phyloP scores from a whole-genome alignment of 495 filamentous ascomycete genomes.

The Hypoxylon perforatum region DNA sequence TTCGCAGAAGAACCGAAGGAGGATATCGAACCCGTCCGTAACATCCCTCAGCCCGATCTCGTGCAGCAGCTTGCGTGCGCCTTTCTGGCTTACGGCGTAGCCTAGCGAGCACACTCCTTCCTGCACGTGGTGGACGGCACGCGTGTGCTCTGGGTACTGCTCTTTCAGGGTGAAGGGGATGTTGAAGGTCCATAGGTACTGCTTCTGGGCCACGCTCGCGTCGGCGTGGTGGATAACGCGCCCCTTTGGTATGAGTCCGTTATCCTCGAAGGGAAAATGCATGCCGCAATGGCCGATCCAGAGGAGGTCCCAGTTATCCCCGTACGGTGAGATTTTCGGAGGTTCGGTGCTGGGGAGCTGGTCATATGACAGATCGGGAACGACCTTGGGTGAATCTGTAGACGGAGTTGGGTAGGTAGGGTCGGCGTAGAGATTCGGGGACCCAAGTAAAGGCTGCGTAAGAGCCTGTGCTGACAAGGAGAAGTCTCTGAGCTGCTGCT shows the following conservation, averaged over 20 bases:
- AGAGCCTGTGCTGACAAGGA: slow-evolving; percentile 54
- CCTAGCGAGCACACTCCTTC: slow-evolving; percentile 43
- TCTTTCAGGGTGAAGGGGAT: slow-evolving; percentile 37
- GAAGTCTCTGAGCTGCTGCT: slow-evolving; percentile 60
- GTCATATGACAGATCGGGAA: slow-evolving; percentile 25
- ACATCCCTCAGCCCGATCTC: slow-evolving; percentile 39
- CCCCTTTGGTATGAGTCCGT: slow-evolving; percentile 35
- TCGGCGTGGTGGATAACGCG: slow-evolving; percentile 38
- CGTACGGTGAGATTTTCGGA: slow-evolving; percentile 61
- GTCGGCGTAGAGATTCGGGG: slow-evolving; percentile 21
- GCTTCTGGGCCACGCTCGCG: slow-evolving; percentile 16
- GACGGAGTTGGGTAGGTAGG: slow-evolving; percentile 29
- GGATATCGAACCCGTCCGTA: slow-evolving; percentile 31
- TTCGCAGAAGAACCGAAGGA: slow-evolving; percentile 43
- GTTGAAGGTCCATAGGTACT: slow-evolving; percentile 42
- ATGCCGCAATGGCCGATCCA: slow-evolving; percentile 66
- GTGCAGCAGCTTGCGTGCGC: slow-evolving; percentile 35
- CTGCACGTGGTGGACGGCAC: slow-evolving; percentile 47
- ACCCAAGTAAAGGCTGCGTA: slow-evolving; percentile 34
- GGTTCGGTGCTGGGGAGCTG: slow-evolving; percentile 45
- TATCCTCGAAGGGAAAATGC: slow-evolving; percentile 38
- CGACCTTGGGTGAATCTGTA: neutral
- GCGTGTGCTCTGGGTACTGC: slow-evolving; percentile 44
- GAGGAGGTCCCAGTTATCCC: slow-evolving; percentile 68
- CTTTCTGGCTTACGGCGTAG: slow-evolving; percentile 41